Percentiles rank a stretch among this genome's conserved stretches.
phyloP scores from a whole-genome alignment of 495 filamentous ascomycete species.

The Tuber brumale region DNA sequence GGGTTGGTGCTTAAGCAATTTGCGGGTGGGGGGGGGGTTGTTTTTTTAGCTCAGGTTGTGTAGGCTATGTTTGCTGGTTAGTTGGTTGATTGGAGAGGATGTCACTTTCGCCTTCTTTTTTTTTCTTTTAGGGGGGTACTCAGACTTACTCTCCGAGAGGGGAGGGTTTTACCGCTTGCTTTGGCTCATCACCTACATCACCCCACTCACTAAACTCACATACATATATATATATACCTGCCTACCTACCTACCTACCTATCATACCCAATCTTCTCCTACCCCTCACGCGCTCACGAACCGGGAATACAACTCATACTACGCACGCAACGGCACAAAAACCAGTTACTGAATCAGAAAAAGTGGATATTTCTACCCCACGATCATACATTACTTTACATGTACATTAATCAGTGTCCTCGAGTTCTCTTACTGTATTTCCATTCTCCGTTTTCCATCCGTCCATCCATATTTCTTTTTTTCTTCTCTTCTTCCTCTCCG shows the following conservation, averaged over 20 bases:
- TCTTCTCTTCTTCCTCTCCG: neutral
- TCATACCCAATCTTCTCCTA: neutral
- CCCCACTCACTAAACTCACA: neutral
- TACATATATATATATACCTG: neutral
- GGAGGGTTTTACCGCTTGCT: neutral
- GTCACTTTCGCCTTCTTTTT: neutral
- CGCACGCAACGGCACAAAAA: neutral
- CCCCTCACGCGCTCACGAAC: neutral
- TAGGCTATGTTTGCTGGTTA: neutral
- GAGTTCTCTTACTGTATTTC: neutral
- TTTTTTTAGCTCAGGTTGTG: neutral
- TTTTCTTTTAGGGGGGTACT: neutral
- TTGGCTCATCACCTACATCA: neutral
- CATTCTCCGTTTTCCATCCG: neutral
- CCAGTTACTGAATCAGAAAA: neutral
- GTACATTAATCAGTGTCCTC: neutral
- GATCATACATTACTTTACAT: neutral
- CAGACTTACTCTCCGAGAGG: neutral
- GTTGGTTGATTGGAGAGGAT: neutral
- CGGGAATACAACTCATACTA: neutral
- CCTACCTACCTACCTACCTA: neutral
- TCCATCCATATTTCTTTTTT: neutral
- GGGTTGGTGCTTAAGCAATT: conserved; percentile 4
- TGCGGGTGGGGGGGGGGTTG: neutral
- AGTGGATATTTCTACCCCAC: neutral